Base-by-base conservation (phyloP, 192 early-diverging fungal genomes). In the Kickxella alabastrina region DNA sequence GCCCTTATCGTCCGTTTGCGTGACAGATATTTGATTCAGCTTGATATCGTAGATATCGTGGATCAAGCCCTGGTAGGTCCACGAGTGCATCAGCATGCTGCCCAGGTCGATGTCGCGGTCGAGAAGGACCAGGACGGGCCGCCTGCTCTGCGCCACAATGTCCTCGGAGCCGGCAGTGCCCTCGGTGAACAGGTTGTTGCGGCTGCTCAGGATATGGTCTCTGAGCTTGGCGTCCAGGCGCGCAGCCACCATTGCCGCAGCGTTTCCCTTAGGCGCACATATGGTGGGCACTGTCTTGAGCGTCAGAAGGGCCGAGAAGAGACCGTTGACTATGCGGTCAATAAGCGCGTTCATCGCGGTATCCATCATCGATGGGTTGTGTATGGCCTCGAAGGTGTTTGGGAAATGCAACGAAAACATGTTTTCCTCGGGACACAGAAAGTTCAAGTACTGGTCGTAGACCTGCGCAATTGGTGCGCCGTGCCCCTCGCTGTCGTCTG, bases 391-490 rank as follows among this genome's bases (percentile, higher is more conserved):
- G 53, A 94, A 99, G 0, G 92, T 82, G 44, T 86, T 62, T 2
- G 78, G 72, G 53, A 97, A 79, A 52, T 93, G 84, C 19, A 99
- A 78, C 21, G 94, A 90, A 57, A 99, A 99, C 54, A 99, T 83
- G 64, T 91, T 83, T 29, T 83, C 79, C 52, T 99, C 96, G 7
- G 93, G 85, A 36, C 89, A 92, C 41, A 93, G 67, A 61, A 88
- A 99, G 68, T 97, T 91, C 39, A 99, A 67, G 54, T 99, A 93
- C 80, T 98, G 97, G 80, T 99, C 97, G 65, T 90, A 98, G 3
- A 87, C 87, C 70, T 95, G 92, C 6, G 89, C 85, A 22, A 98
- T 63, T 86, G 80, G 47, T 84, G 78, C 27, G 88, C 79, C n/a
- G 80, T 86, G 52, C 85, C 83, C 22, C 87, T 75, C 3, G 79